Evolutionary conservation across 257 asterid species (phyloP).

Genomic region (Nicotiana tabacum): DNA sequence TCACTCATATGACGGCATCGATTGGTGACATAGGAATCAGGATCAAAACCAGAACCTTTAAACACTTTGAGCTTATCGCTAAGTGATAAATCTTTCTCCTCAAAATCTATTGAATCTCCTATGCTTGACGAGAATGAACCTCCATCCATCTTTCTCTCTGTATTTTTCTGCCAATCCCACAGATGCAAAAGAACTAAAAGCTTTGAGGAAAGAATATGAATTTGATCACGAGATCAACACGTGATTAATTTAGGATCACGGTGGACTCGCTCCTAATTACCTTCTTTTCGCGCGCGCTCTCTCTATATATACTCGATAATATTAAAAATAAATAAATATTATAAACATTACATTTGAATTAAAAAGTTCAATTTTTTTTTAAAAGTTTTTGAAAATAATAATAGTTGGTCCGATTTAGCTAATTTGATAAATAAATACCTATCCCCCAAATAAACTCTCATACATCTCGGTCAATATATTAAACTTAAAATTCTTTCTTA

Average conservation of each 20-base stretch:
- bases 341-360: too few species aligned
- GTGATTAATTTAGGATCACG: neutral
- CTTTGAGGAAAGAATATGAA: neutral
- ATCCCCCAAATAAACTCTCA: too few species aligned
- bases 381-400: too few species aligned
- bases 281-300: neutral
- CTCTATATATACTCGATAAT: too few species aligned
- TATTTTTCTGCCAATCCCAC: too few species aligned
- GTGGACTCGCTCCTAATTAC: neutral
- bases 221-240: neutral
- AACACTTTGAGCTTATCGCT: constrained; percentile 71
- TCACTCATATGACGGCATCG: constrained; percentile 67
- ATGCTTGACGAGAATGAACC: constrained; percentile 50
- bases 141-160: constrained; percentile 27
- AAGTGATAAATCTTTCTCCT: constrained; percentile 46
- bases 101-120: constrained; percentile 66
- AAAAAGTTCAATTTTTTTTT: too few species aligned
- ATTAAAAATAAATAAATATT: too few species aligned
- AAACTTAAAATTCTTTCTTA: too few species aligned
- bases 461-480: too few species aligned
- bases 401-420: too few species aligned
- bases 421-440: too few species aligned
- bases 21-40: constrained; percentile 44
- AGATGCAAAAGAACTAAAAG: neutral
- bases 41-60: constrained; percentile 59